A percentile compares a stretch with the other conserved stretches of the same genome.
Conservation (phyloP, 306 rosid genomes). For the Quercus dentata region DNA sequence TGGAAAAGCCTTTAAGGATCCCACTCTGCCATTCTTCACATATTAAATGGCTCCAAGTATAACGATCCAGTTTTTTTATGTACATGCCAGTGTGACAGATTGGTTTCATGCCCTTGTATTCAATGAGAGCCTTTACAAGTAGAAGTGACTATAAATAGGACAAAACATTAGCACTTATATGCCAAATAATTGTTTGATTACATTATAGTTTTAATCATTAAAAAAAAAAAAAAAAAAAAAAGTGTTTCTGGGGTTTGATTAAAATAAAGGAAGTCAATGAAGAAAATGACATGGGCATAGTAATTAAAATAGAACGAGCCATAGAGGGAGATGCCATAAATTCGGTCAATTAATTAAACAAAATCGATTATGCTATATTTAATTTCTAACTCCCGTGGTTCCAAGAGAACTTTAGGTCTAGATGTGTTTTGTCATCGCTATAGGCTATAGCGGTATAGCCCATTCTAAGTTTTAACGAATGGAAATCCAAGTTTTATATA, state of each 20-base stretch:
- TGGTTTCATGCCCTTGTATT: slow-evolving; percentile 21
- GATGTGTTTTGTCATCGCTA: not conserved
- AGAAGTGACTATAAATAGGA: slow-evolving; percentile 28
- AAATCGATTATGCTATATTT: not conserved
- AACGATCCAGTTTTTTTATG: slow-evolving; percentile 24
- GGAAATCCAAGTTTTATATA: not conserved
- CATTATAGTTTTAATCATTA: not conserved
- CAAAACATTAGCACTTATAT: slow-evolving; percentile 9
- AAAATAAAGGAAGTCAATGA: slow-evolving; percentile 1
- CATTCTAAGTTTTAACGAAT: not conserved
- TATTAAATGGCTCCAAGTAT: slow-evolving; percentile 10
- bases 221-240: not conserved
- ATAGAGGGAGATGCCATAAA: too few relatives aligned
- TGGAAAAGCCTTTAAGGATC: slow-evolving; percentile 11
- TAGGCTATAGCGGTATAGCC: too few relatives aligned
- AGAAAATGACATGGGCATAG: not conserved
- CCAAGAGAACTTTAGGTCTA: not conserved
- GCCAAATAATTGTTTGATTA: not conserved
- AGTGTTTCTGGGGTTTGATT: not conserved
- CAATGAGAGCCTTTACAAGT: slow-evolving; percentile 15
- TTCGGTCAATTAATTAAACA: not conserved
- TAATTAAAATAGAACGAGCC: not conserved
- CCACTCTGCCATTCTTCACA: not conserved
- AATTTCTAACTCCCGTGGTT: not conserved
- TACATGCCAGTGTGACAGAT: slow-evolving; percentile 26